A percentile compares a stretch with the other conserved stretches of the same genome.
phyloP scores from a whole-genome alignment of 345 rosid genomes.

The Punica granatum region DNA sequence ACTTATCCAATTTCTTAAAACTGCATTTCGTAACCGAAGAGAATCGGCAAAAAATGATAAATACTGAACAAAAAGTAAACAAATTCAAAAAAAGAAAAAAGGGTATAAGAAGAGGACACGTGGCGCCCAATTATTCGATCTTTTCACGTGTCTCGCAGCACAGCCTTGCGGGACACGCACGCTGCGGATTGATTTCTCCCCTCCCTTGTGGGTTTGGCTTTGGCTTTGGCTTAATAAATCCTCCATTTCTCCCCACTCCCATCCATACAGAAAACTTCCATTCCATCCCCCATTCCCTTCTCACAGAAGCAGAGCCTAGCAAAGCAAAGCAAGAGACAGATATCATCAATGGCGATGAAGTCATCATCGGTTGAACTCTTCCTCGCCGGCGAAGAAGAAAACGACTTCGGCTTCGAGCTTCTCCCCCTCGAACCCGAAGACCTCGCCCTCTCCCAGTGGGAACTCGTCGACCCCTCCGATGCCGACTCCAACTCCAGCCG shows the following conservation, averaged over 20 bases:
- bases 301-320: not conserved
- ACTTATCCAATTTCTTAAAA: no score
- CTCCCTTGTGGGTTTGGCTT: no score
- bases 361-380: constrained; percentile 1
- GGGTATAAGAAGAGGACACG: not conserved
- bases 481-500: constrained; percentile 22
- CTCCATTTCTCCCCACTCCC: not conserved
- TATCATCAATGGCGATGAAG: constrained; percentile 1
- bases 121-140: not conserved
- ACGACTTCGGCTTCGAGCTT: constrained; percentile 15
- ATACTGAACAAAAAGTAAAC: not conserved
- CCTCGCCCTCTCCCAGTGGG: constrained; percentile 23
- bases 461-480: constrained; percentile 31
- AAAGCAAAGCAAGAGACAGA: not conserved
- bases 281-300: no score
- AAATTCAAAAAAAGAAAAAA: not conserved
- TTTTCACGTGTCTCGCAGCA: not conserved
- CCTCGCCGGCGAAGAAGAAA: constrained; percentile 2
- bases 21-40: not conserved
- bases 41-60: no score
- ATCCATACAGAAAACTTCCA: no score
- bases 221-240: no score
- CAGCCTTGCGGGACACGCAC: constrained; percentile 4
- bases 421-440: constrained; percentile 4
- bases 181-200: not conserved